These are phyloP conservation scores for Sarocladium strictum DNA, from an alignment of 2,329 filamentous ascomycete species.

Conservation along the genomic window DNA sequence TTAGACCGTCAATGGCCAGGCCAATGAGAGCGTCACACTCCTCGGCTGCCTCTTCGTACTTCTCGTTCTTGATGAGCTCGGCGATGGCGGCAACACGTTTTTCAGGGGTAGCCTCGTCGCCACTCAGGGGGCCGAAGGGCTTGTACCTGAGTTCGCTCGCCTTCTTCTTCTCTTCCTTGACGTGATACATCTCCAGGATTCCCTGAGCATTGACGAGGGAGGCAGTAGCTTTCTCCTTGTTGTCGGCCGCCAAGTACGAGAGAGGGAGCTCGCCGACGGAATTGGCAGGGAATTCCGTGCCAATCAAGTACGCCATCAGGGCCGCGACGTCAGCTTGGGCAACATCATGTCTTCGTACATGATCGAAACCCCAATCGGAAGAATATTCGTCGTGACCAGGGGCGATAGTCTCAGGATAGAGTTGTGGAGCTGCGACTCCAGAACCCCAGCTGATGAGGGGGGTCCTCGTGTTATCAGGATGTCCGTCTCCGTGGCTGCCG, in stretches of 20 bases:
- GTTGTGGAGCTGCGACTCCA: slow-evolving; percentile 71
- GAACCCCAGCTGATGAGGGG: slow-evolving; percentile 92
- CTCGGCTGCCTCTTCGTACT: slow-evolving; percentile 71
- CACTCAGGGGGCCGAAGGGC: slow-evolving; percentile 66
- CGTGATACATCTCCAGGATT: slow-evolving; percentile 91
- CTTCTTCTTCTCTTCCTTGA: slow-evolving; percentile 85
- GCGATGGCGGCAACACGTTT: slow-evolving; percentile 63
- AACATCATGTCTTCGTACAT: slow-evolving; percentile 83
- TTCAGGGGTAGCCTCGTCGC: slow-evolving; percentile 55
- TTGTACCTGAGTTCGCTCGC: slow-evolving; percentile 69
- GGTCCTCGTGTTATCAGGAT: slow-evolving; percentile 94
- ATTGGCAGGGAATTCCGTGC: slow-evolving; percentile 87
- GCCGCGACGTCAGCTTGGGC: slow-evolving; percentile 90
- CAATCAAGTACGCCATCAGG: slow-evolving; percentile 88
- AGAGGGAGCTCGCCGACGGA: slow-evolving; percentile 91
- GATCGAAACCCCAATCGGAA: slow-evolving; percentile 76
- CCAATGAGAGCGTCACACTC: slow-evolving; percentile 73
- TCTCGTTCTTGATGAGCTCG: slow-evolving; percentile 57
- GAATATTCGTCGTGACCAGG: slow-evolving; percentile 90
- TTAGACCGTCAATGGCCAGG: slow-evolving; percentile 71
- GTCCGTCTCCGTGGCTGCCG: slow-evolving; percentile 97
- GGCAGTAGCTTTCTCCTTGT: slow-evolving; percentile 75
- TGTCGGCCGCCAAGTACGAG: slow-evolving; percentile 67
- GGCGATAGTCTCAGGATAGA: slow-evolving; percentile 48
- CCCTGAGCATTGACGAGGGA: slow-evolving; percentile 77